Base-by-base conservation (phyloP, 176 grass and related monocot species). In the Aegilops tauschii region DNA sequence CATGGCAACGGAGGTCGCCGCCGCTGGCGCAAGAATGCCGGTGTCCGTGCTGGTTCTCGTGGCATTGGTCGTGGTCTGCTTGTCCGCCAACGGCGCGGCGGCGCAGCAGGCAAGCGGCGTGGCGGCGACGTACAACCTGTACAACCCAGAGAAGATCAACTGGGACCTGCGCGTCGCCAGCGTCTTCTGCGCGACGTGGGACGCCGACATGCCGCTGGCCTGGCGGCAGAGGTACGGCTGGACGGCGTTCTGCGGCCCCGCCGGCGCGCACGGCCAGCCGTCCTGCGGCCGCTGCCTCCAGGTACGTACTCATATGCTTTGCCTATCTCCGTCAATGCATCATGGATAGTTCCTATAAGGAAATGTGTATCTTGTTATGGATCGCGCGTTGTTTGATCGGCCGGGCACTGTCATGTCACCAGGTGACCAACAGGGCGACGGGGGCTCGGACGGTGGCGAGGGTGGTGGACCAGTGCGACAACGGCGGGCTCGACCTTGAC, bases 381-480 rank as follows among this genome's bases (percentile, higher is more conserved):
- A 47, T 47, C 42, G 11, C 44, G 44, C 11, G 49, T 52, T 52
- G 50, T 54, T 54, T 54, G 14, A 54, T 18, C 50, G 16, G 50
- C 1, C 16, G 50, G 50, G 17, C 49, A 17, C 4, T 52, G 14
- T 50, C 47, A 16, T 4, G 42, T 45, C 49, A 6, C 0, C 50
- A 54, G 72, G 72, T 97, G 78, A 97, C 78, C 5, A 97, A 97
- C 84, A 84, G 73, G 1, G 86, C 14, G 12, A 97, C 95, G 0
- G 82, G 84, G 0, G 67, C 78, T 9, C 20, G 85, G 21, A 73
- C 61, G 9, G 67, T n/a, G 2, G 92, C 88, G 25, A 92, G 95
- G 86, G 86, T 97, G 10, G 86, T 97, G 11, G 95, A 94, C 70
- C 92, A 97, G 73, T 97, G 95, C 67, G 61, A 65, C 20, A 94